These are phyloP conservation scores for Leptographium lundbergii DNA, from an alignment of 2,329 filamentous ascomycete genomes.

Conservation along the genomic window DNA sequence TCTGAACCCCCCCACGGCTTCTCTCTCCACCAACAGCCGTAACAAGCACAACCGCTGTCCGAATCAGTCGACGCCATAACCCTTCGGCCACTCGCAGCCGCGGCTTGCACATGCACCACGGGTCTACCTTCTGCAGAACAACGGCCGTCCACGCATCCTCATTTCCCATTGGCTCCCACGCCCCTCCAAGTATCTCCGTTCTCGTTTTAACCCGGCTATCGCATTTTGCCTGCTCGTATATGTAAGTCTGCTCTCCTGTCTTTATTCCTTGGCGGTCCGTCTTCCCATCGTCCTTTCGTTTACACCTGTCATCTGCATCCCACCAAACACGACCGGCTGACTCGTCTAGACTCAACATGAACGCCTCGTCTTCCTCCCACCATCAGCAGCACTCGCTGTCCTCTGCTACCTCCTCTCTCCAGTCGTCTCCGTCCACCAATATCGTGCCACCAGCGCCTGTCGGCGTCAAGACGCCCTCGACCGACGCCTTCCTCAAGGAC, in stretches of 20 bases:
- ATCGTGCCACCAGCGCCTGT: conserved; percentile 17
- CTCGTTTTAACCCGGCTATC: neutral
- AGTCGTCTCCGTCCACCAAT: conserved; percentile 16
- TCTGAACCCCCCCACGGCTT: neutral
- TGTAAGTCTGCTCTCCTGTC: neutral
- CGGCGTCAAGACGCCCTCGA: conserved; percentile 25
- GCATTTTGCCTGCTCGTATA: neutral
- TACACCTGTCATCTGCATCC: neutral
- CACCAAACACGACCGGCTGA: neutral
- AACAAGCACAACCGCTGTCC: neutral
- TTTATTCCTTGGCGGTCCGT: neutral
- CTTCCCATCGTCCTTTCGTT: neutral
- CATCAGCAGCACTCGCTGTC: conserved; percentile 17
- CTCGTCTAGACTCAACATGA: neutral
- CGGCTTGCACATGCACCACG: neutral
- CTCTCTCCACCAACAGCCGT: neutral
- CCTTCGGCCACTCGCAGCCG: neutral
- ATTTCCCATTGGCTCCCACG: neutral
- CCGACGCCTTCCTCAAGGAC: conserved; percentile 58
- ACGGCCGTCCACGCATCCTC: neutral
- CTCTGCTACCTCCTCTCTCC: conserved; percentile 9
- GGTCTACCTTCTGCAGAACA: neutral
- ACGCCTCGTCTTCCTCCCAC: conserved; percentile 7
- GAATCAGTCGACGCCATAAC: neutral
- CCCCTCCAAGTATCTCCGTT: neutral